Percentiles rank a stretch among this genome's conserved stretches.
phyloP scores from a whole-genome alignment of 2,329 filamentous ascomycete genomes.

The Fusarium sp. region DNA sequence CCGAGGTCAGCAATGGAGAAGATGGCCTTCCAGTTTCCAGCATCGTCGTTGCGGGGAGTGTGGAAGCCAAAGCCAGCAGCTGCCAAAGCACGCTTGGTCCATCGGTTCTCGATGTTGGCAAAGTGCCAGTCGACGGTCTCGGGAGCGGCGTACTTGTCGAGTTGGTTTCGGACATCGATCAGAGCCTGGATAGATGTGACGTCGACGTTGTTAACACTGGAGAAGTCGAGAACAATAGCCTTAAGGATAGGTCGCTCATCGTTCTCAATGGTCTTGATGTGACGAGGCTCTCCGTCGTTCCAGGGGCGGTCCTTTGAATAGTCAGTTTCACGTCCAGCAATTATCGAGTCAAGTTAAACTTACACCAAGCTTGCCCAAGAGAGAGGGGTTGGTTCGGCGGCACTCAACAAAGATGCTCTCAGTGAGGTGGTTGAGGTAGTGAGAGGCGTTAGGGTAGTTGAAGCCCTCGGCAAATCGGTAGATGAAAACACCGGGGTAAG shows the following conservation, averaged over 20 bases:
- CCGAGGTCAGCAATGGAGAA: slow-evolving; percentile 92
- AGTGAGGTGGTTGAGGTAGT: slow-evolving; percentile 62
- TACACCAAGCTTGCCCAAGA: slow-evolving; percentile 58
- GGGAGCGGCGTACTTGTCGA: slow-evolving; percentile 62
- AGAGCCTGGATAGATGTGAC: slow-evolving; percentile 65
- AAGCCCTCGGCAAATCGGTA: slow-evolving; percentile 67
- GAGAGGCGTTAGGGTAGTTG: slow-evolving; percentile 66
- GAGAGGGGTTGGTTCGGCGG: slow-evolving; percentile 56
- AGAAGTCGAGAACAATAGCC: slow-evolving; percentile 67
- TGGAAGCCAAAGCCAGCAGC: slow-evolving; percentile 64
- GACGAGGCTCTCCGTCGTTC: slow-evolving; percentile 62
- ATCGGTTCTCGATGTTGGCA: slow-evolving; percentile 63
- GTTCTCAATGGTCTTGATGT: slow-evolving; percentile 47
- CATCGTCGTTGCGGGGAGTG: slow-evolving; percentile 45
- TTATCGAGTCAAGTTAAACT: no score
- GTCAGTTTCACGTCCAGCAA: no score
- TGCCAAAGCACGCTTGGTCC: slow-evolving; percentile 66
- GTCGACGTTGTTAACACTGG: slow-evolving; percentile 66
- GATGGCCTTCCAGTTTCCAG: slow-evolving; percentile 73
- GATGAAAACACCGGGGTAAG: slow-evolving; percentile 65
- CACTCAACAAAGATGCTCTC: slow-evolving; percentile 59
- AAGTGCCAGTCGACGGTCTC: slow-evolving; percentile 62
- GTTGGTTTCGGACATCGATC: slow-evolving; percentile 64
- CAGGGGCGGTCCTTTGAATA: slow-evolving; percentile 59
- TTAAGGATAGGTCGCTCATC: slow-evolving; percentile 62